Conservation (phyloP, 495 filamentous ascomycete genomes). For the Peziza echinospora region DNA sequence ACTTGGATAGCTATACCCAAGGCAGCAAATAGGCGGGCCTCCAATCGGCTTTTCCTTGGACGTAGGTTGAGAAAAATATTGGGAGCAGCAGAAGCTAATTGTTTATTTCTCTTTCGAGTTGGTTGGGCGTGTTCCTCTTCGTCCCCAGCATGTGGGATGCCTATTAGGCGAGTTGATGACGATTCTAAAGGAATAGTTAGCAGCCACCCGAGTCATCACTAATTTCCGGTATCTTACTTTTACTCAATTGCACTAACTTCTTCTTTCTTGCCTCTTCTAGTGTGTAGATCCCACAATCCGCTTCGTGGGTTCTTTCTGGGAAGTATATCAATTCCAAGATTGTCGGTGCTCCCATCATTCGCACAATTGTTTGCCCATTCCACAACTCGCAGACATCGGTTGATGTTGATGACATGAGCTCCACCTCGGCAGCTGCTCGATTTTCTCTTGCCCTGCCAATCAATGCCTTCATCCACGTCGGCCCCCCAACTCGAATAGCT, state of each 20-base stretch:
- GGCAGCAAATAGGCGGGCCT: too few relatives aligned
- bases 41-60: too few relatives aligned
- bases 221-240: background rate
- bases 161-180: too few relatives aligned
- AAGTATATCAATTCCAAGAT: background rate
- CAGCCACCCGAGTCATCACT: too few relatives aligned
- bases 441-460: conserved; percentile 24
- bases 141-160: background rate
- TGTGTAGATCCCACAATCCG: background rate
- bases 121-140: too few relatives aligned
- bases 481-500: conserved; percentile 30
- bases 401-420: conserved; percentile 21
- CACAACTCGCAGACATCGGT: conserved; percentile 21
- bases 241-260: background rate
- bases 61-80: background rate
- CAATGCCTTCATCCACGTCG: conserved; percentile 26
- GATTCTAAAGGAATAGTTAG: too few relatives aligned
- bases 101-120: background rate
- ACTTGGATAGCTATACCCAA: background rate
- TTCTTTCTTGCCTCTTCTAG: background rate
- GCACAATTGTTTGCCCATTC: conserved; percentile 20
- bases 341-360: conserved; percentile 12
- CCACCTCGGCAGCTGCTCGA: conserved; percentile 15
- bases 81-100: background rate
- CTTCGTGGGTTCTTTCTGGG: background rate